phyloP scores from a whole-genome alignment of 306 rosid genomes.

The Trifolium fragiferum region DNA sequence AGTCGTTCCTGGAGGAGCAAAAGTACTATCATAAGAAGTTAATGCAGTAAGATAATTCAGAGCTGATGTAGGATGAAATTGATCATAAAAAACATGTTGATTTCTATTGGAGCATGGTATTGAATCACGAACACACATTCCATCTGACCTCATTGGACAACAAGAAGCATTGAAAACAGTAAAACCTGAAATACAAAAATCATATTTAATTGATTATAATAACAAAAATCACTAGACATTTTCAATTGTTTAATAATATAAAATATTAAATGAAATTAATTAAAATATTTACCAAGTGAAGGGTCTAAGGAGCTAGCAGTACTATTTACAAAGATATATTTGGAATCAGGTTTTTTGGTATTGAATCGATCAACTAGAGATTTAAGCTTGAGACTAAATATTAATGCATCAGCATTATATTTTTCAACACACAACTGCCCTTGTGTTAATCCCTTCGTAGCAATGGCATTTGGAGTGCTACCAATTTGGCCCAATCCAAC shows the following conservation, averaged over 20 bases:
- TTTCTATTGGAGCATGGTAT: slow-evolving; percentile 47
- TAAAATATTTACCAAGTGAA: slow-evolving; percentile 21
- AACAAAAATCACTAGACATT: not conserved
- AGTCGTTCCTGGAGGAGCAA: not conserved
- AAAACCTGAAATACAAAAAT: slow-evolving; percentile 47
- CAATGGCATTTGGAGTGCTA: slow-evolving; percentile 42
- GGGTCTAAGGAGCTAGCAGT: not conserved
- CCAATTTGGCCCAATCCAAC: slow-evolving; percentile 55
- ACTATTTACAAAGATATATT: slow-evolving; percentile 42
- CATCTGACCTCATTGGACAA: slow-evolving; percentile 28
- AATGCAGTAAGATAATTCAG: slow-evolving; percentile 21
- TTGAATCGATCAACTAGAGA: slow-evolving; percentile 42
- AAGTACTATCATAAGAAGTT: not conserved
- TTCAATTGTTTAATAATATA: not conserved
- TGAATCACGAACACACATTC: slow-evolving; percentile 36
- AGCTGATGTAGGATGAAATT: slow-evolving; percentile 39
- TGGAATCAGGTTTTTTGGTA: slow-evolving; percentile 21
- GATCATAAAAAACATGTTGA: slow-evolving; percentile 43
- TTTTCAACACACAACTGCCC: slow-evolving; percentile 40
- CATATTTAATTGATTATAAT: not conserved
- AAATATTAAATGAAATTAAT: not conserved
- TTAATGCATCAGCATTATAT: slow-evolving; percentile 35
- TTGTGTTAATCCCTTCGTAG: not conserved
- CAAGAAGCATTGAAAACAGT: slow-evolving; percentile 25
- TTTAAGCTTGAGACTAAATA: slow-evolving; percentile 46